Evolutionary conservation across 179 eudicot species (phyloP), one percentile per base, ranked within the genome.

Genomic region (Beta macrorhiza): DNA sequence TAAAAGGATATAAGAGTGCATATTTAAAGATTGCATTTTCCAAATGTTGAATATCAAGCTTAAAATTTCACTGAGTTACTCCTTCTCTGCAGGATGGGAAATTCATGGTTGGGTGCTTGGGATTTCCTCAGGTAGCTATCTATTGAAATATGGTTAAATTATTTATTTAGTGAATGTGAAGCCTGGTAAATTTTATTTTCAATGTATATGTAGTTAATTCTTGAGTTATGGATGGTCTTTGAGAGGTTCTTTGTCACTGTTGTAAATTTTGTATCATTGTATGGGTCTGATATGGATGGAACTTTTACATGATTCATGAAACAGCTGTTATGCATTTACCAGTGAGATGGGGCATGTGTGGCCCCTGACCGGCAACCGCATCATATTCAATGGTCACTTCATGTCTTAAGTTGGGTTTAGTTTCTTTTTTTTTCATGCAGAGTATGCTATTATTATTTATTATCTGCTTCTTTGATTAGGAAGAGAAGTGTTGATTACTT

Each of bases 81-180:
- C 62, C 61, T 78, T 81, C 19, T 85, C 51, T 87, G 92, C 98
- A 95, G 98, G 98, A 91, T 85, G 98, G 98, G 62, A 94, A 90
- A 74, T 97, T 94, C 86, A 97, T 97, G 98, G 95, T 94, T 78
- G 98, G 98, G 57, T 97, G 99, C 90, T 84, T 91, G 87, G 97
- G 93, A 62, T 97, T 59, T 90, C 98, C 99, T 71, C 97, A 86
- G 88, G 99, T 93, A 82, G 55, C 90, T 84, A 75, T 80, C 57
- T 58, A 80, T 59, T 73, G 72, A 67, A 15, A 67, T 47, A 55
- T 72, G 59, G 44, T 79, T 80, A 61, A 16, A 55, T 29, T 73
- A 65, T 67, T 53, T 52, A 64, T 51, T 76, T 19, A 42, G 47
- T 52, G 64, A 37, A 45, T 63, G 68, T 25, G 10, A 17, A 58